phyloP scores from a whole-genome alignment of 106 monocot species.

The Gastrodia elata region DNA sequence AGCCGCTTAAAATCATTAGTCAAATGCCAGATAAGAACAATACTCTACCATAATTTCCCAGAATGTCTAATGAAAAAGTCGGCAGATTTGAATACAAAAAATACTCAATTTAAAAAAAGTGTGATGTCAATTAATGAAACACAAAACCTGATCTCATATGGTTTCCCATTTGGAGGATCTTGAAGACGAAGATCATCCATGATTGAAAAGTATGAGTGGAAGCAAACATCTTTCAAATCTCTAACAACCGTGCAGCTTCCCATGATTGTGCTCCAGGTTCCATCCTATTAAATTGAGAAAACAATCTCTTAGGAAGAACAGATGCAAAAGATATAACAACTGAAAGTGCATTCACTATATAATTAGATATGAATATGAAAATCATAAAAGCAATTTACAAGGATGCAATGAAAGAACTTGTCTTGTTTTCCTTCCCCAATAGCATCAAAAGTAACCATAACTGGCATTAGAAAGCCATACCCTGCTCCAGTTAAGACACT shows the following conservation, averaged over 20 bases:
- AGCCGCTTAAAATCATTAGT: neutral
- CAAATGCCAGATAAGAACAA: neutral
- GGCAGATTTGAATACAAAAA: neutral
- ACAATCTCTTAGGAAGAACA: neutral
- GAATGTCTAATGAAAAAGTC: neutral
- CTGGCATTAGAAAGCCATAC: slow-evolving; percentile 82
- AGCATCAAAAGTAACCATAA: slow-evolving; percentile 82
- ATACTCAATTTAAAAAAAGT: neutral
- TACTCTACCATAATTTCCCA: neutral
- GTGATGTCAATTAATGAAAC: neutral
- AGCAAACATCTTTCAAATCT: slow-evolving; percentile 75
- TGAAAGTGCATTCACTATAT: neutral
- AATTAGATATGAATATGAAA: neutral
- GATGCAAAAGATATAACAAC: neutral
- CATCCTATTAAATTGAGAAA: slow-evolving; percentile 47
- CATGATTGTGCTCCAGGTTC: slow-evolving; percentile 81
- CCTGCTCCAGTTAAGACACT: slow-evolving; percentile 51
- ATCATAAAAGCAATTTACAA: slow-evolving; percentile 32
- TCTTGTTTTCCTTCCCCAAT: slow-evolving; percentile 79
- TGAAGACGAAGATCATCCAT: slow-evolving; percentile 72
- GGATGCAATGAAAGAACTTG: slow-evolving; percentile 58
- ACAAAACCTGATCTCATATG: slow-evolving; percentile 82
- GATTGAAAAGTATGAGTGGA: slow-evolving; percentile 83
- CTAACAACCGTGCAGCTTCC: slow-evolving; percentile 75
- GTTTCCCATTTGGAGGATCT: slow-evolving; percentile 42